Percentiles rank a stretch among this genome's conserved stretches.
Evolutionary conservation across 106 monocot species (phyloP).

Genomic region (Gastrodia elata): DNA sequence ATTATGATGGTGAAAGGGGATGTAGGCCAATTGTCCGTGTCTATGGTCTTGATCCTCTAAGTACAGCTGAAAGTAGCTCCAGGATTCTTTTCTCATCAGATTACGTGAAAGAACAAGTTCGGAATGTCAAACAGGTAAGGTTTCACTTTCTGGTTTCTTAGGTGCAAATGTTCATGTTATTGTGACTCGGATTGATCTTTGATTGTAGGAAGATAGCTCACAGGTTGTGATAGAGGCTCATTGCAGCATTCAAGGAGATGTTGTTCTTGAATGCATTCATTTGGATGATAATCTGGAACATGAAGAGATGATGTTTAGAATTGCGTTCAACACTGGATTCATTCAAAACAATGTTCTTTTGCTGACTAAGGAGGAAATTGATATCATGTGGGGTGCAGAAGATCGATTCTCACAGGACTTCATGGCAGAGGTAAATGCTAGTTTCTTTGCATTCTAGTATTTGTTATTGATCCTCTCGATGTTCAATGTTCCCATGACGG

Average conservation of each 20-base stretch:
- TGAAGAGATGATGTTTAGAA: slow-evolving; percentile 70
- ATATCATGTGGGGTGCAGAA: slow-evolving; percentile 49
- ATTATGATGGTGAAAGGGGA: slow-evolving; percentile 49
- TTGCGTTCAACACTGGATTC: slow-evolving; percentile 93
- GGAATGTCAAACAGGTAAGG: slow-evolving; percentile 52
- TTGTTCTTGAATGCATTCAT: slow-evolving; percentile 83
- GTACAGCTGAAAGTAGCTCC: slow-evolving; percentile 31
- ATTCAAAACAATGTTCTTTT: slow-evolving; percentile 52
- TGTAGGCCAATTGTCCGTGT: slow-evolving; percentile 76
- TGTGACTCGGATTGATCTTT: slow-evolving; percentile 15
- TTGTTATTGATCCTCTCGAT: slow-evolving; percentile 10
- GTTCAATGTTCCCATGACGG: slow-evolving; percentile 38
- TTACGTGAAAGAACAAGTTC: slow-evolving; percentile 48
- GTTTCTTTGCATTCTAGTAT: slow-evolving; percentile 12
- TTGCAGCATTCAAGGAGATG: slow-evolving; percentile 89
- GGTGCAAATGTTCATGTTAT: background rate
- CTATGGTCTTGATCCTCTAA: slow-evolving; percentile 55
- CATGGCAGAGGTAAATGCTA: slow-evolving; percentile 75
- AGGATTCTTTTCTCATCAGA: slow-evolving; percentile 59
- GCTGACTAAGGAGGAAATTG: slow-evolving; percentile 61
- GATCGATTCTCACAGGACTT: slow-evolving; percentile 62
- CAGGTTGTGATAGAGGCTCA: slow-evolving; percentile 56
- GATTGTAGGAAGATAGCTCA: slow-evolving; percentile 49
- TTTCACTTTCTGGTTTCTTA: background rate
- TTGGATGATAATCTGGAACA: slow-evolving; percentile 39